These are phyloP conservation scores for Cardiosporidium cionae DNA, from an alignment of 169 alveolate species.

Conservation along the genomic window DNA sequence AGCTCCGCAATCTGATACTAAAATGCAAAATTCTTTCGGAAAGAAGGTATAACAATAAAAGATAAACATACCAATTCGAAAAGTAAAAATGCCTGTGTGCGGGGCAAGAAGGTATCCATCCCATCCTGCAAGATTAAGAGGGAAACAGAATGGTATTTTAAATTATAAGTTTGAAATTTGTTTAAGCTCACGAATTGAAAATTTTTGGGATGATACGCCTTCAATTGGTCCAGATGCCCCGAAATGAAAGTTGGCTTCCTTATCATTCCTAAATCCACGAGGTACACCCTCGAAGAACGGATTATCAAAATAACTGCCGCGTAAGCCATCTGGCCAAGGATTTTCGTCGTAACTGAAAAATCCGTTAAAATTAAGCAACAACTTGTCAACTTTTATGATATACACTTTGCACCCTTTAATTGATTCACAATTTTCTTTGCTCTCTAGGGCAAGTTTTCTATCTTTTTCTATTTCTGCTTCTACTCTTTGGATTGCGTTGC, in stretches of 20 bases:
- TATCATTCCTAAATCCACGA: slow-evolving; percentile 58
- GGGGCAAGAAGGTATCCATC: slow-evolving; percentile 57
- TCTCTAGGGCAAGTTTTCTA: slow-evolving; percentile 23
- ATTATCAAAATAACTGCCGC: slow-evolving; percentile 54
- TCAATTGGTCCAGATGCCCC: slow-evolving; percentile 63
- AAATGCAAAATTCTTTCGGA: background rate
- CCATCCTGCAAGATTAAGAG: slow-evolving; percentile 22
- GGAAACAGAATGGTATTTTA: background rate
- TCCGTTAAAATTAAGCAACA: background rate
- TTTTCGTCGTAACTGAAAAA: slow-evolving; percentile 40
- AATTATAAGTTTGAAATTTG: background rate
- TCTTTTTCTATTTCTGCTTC: slow-evolving; percentile 48
- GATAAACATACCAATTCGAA: slow-evolving; percentile 11
- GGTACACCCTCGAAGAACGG: slow-evolving; percentile 48
- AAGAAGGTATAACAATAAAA: background rate
- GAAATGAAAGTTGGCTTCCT: slow-evolving; percentile 57
- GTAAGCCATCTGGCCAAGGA: slow-evolving; percentile 54
- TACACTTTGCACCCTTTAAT: slow-evolving; percentile 33
- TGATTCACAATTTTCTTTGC: slow-evolving; percentile 47
- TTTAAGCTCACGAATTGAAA: slow-evolving; percentile 43
- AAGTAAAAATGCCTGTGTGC: slow-evolving; percentile 35
- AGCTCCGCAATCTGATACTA: slow-evolving; percentile 46
- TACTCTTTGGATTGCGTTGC: slow-evolving; percentile 44
- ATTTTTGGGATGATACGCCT: slow-evolving; percentile 60
- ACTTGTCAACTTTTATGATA: background rate